Evolutionary conservation across 2,329 filamentous ascomycete species (phyloP).

Genomic region (Mariannaea elegans): DNA sequence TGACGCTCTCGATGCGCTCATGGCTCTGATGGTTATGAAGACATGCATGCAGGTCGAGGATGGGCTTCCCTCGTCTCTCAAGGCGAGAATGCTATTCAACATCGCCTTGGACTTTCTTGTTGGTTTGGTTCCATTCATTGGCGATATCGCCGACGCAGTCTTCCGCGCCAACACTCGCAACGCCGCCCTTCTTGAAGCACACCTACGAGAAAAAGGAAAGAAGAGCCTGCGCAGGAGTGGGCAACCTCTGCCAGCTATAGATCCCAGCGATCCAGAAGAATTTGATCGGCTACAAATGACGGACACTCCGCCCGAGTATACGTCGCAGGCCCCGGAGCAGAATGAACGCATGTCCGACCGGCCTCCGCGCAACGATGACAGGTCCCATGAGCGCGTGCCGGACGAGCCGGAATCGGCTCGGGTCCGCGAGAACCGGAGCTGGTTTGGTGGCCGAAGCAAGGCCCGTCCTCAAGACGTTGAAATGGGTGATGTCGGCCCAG

Average conservation of each 20-base stretch:
- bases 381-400: constrained; percentile 29
- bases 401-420: constrained; percentile 41
- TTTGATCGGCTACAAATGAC: constrained; percentile 54
- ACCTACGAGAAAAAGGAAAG: constrained; percentile 74
- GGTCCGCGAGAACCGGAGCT: constrained; percentile 39
- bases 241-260: constrained; percentile 55
- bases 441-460: constrained; percentile 42
- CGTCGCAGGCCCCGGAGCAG: constrained; percentile 39
- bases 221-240: constrained; percentile 60
- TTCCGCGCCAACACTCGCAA: constrained; percentile 83
- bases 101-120: constrained; percentile 77
- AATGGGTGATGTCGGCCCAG: constrained; percentile 34
- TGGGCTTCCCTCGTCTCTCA: constrained; percentile 70
- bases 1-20: constrained; percentile 75
- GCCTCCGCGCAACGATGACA: constrained; percentile 27
- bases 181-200: constrained; percentile 72
- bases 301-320: constrained; percentile 39
- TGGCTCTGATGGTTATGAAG: constrained; percentile 79
- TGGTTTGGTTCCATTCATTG: constrained; percentile 78
- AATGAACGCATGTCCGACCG: constrained; percentile 35
- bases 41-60: constrained; percentile 80
- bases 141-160: constrained; percentile 77
- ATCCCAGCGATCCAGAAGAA: constrained; percentile 62
- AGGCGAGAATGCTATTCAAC: constrained; percentile 81
- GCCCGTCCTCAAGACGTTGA: constrained; percentile 43